These are phyloP conservation scores for Actinomucor elegans DNA, from an alignment of 371 early-diverging fungal genomes.

Conservation along the genomic window DNA sequence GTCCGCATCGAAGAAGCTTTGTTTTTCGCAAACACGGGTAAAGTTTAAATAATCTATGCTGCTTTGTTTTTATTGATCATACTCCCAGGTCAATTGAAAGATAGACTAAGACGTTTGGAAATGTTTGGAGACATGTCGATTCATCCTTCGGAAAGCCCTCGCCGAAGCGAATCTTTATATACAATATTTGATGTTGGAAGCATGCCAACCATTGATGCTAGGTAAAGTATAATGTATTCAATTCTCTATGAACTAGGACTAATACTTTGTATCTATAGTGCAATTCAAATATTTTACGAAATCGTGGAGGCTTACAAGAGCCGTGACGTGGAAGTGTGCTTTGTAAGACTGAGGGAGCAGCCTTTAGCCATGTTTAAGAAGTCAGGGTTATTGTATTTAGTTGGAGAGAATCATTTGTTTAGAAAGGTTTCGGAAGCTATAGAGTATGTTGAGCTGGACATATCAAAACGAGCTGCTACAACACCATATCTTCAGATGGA, in stretches of 20 bases:
- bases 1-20: constrained; percentile 89
- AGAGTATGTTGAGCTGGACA: constrained; percentile 50
- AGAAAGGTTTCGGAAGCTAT: constrained; percentile 65
- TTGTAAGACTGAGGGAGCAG: constrained; percentile 77
- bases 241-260: background rate
- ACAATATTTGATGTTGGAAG: constrained; percentile 90
- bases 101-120: constrained; percentile 88
- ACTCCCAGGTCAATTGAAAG: constrained; percentile 77
- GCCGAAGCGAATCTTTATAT: constrained; percentile 62
- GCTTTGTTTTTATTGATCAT: background rate
- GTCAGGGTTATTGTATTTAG: constrained; percentile 62
- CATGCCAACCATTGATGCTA: constrained; percentile 88
- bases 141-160: constrained; percentile 86
- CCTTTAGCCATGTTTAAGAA: constrained; percentile 67
- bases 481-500: too few species aligned
- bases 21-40: constrained; percentile 91
- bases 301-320: constrained; percentile 81
- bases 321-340: constrained; percentile 78
- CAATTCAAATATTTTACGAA: constrained; percentile 82
- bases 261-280: constrained; percentile 54
- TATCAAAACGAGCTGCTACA: constrained; percentile 29
- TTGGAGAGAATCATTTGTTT: constrained; percentile 69
- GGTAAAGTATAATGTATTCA: constrained; percentile 29
- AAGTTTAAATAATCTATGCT: background rate
- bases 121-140: constrained; percentile 85